These are phyloP conservation scores for Taiozyma onychis DNA, from an alignment of 1,139 yeast genomes.

Conservation along the genomic window DNA sequence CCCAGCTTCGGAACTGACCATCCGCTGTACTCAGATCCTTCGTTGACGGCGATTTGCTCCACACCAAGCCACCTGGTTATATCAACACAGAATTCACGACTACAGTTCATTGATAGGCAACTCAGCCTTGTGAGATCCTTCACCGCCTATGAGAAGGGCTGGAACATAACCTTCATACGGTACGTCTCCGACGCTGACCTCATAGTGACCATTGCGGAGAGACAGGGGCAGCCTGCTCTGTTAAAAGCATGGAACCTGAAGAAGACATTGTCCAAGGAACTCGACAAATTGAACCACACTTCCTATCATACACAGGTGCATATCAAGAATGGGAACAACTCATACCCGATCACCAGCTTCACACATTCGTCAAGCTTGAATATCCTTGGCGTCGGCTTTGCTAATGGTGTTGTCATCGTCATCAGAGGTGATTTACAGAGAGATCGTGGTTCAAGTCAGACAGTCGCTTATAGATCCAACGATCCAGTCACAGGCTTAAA, in stretches of 20 bases:
- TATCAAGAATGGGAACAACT: constrained; percentile 30
- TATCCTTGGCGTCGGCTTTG: constrained; percentile 68
- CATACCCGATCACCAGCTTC: constrained; percentile 22
- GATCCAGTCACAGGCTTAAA: constrained; percentile 78
- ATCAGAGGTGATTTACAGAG: constrained; percentile 83
- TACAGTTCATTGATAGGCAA: constrained; percentile 53
- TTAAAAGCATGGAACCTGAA: constrained; percentile 71
- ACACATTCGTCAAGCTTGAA: constrained; percentile 16
- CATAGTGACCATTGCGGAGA: constrained; percentile 68
- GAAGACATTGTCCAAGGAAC: constrained; percentile 32
- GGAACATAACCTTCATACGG: constrained; percentile 52
- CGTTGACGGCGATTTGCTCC: constrained; percentile 56
- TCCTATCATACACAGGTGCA: constrained; percentile 36
- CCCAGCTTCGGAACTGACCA: constrained; percentile 62
- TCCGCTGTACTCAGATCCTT: constrained; percentile 73
- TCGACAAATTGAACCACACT: constrained; percentile 23
- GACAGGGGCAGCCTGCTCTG: constrained; percentile 61
- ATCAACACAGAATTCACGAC: constrained; percentile 48
- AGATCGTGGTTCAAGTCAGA: constrained; percentile 87
- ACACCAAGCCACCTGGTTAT: constrained; percentile 49
- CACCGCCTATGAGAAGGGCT: constrained; percentile 59
- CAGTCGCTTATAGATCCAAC: constrained; percentile 63
- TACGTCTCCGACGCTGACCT: constrained; percentile 43
- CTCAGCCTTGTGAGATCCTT: constrained; percentile 46
- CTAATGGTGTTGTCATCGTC: constrained; percentile 79